Evolutionary conservation across 768 basidiomycete genomes (phyloP).

Genomic region (Gymnopilus dilepis): DNA sequence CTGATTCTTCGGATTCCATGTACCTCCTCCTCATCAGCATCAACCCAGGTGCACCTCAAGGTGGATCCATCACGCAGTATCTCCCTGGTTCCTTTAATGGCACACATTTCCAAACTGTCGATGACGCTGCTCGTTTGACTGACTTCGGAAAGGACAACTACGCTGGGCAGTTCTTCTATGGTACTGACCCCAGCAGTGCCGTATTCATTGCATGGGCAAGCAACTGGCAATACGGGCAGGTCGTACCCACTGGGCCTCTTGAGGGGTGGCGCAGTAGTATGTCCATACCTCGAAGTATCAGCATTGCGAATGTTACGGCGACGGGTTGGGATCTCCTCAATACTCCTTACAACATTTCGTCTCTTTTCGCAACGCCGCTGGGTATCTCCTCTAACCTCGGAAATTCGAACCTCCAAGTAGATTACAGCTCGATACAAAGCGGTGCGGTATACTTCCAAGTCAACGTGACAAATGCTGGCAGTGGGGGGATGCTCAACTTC

Average conservation of each 20-base stretch:
- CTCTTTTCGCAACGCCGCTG: not conserved
- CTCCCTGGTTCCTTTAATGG: conserved; percentile 4
- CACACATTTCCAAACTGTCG: conserved; percentile 1
- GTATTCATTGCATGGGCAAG: conserved; percentile 1
- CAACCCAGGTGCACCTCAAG: conserved; percentile 8
- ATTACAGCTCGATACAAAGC: conserved; percentile 1
- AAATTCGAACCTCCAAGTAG: not conserved
- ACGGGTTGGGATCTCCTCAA: conserved; percentile 3
- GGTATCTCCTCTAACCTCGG: not conserved
- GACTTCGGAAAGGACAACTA: conserved; percentile 8
- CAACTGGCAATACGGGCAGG: conserved; percentile 7
- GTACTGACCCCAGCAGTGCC: not conserved
- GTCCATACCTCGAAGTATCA: not conserved
- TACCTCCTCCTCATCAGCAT: conserved; percentile 4
- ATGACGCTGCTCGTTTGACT: not conserved
- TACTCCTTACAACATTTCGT: not conserved
- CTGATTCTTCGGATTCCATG: not conserved
- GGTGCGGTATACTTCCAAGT: conserved; percentile 5
- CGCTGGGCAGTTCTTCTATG: conserved; percentile 4
- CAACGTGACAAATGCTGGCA: conserved; percentile 1
- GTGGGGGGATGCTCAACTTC: not conserved
- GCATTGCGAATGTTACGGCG: not conserved
- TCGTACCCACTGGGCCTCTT: conserved; percentile 2
- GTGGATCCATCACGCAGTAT: conserved; percentile 5
- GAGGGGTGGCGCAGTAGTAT: conserved; percentile 3